Base-by-base conservation (phyloP, 169 alveolate species). In the Cryptosporidium canis region DNA sequence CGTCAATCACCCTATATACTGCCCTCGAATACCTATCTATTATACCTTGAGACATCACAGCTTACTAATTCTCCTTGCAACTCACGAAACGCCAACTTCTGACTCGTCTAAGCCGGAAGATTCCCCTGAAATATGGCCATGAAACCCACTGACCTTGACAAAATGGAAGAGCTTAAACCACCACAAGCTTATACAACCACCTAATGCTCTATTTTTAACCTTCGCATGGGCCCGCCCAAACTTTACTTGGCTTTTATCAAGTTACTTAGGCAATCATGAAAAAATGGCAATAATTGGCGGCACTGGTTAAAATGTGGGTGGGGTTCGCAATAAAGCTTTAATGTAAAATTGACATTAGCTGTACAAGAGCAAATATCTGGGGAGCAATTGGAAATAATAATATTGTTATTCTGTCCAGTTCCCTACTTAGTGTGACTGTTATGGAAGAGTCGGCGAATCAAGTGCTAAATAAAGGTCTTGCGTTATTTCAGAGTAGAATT, bases 21-120 rank as follows among this genome's bases (percentile, higher is more conserved):
- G 21, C 31, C 53, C 37, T 70, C 6, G 67, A 47, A 35, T 48
- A 70, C 53, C 51, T 70, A 14, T 70, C 67, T 33, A 48, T 44
- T 12, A 67, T 67, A 21, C 18, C 45, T 14, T 67, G 44, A 18
- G 45, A 39, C 58, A 67, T 29, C 9, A 21, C 56, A 31, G 70
- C 70, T 35, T 63, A n/a, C n/a, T 21, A 61, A 29, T 63, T 63
- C 9, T n/a, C 12, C 18, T 27, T 14, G 70, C 27, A 63, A 63
- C 7, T 63, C 29, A 63, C 47, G 33, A 63, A 2, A 8, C 16
- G 24, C 12, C 24, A 0, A 31, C 14, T 31, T 2, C n/a, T 18
- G 70, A 63, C 0, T 37, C 31, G n/a, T 14, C 8, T 21, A 29
- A 2, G 24, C 70, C 24, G 33, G 0, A 3, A 39, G 24, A 12